A percentile compares a stretch with the other conserved stretches of the same genome.
Conservation (phyloP, 2,329 filamentous ascomycete species). For the Exserohilum turcica region DNA sequence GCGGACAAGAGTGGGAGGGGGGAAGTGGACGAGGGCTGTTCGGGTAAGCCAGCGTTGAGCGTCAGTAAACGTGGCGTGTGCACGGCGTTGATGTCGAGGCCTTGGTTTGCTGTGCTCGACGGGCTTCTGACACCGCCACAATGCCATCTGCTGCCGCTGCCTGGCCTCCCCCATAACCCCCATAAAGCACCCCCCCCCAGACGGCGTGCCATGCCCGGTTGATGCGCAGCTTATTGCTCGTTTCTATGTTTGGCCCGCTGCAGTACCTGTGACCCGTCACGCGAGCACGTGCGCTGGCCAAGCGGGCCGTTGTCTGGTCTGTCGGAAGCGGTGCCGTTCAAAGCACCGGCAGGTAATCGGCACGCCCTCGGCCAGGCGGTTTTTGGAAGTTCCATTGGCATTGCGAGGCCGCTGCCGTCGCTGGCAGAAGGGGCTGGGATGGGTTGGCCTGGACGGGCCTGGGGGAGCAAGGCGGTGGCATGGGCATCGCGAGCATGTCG, state of each 20-base stretch:
- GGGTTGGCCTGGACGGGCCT: too few relatives aligned
- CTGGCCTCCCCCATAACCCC: slow-evolving; percentile 8
- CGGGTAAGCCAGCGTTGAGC: slow-evolving; percentile 25
- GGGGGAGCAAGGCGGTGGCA: not conserved
- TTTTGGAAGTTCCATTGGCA: slow-evolving; percentile 19
- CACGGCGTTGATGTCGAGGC: slow-evolving; percentile 30
- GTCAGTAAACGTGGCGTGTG: slow-evolving; percentile 27
- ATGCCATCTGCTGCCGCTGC: slow-evolving; percentile 17
- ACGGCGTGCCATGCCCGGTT: slow-evolving; percentile 22
- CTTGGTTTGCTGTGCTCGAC: slow-evolving; percentile 24
- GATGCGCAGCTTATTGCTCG: slow-evolving; percentile 16
- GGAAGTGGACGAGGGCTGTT: slow-evolving; percentile 22
- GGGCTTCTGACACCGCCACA: slow-evolving; percentile 31
- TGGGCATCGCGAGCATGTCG: not conserved
- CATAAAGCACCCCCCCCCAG: slow-evolving; percentile 13
- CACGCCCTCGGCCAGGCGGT: slow-evolving; percentile 16
- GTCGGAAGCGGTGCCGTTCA: slow-evolving; percentile 25
- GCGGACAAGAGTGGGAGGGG: slow-evolving; percentile 19
- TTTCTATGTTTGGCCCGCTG: slow-evolving; percentile 24
- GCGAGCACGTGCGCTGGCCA: slow-evolving; percentile 25
- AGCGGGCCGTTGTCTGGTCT: slow-evolving; percentile 14
- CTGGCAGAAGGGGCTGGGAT: too few relatives aligned
- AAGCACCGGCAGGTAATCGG: slow-evolving; percentile 18
- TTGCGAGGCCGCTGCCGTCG: too few relatives aligned
- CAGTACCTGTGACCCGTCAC: slow-evolving; percentile 8